Base-by-base conservation (phyloP, 2,329 filamentous ascomycete genomes). In the Penicillium expansum region DNA sequence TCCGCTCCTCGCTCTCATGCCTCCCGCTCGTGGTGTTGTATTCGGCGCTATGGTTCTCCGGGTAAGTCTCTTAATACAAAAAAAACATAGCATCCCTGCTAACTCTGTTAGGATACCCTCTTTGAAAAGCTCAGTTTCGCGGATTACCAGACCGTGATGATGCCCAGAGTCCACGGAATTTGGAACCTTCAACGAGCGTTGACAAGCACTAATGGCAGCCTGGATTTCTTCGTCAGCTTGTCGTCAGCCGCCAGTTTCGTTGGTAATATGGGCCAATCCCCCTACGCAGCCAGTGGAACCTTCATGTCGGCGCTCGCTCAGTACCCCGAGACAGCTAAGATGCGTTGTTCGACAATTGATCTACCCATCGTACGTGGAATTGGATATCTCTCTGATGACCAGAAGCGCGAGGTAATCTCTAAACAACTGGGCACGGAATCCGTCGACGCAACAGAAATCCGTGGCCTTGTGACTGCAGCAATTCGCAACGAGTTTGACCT, bases 221-320 rank as follows among this genome's bases (percentile, higher is more conserved):
- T 71, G 3, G 67, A 71, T 27, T 71, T 71, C 58, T 68, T 71
- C 13, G 42, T 71, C 32, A 62, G 54, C 1, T 57, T 71, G 6
- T 69, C 67, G 0, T 71, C 68, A 1, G 59, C 65, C 4, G 62
- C 66, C 9, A 67, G 67, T 20, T 62, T 70, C 20, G 59, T 71
- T n/a, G 68, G 68, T 7, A 70, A 67, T 29, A 59, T 86, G 65
- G 11, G 85, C 82, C 49, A 92, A 80, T 62, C 80, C 80, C 48
- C 88, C 67, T 10, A 91, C 84, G 78, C 88, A 84, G 39, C 64
- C 29, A 66, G 59, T 45, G 64, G 64, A 48, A 66, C 62, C n/a
- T 66, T 65, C 38, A 66, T 66, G 64, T 49, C 63, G 5, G 64
- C 62, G 13, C 55, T 66, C 8, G 61, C 62, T n/a, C 54, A 67